A percentile compares a stretch with the other conserved stretches of the same genome.
Evolutionary conservation across 768 basidiomycete genomes (phyloP).

Genomic region (Lepiota venenata): DNA sequence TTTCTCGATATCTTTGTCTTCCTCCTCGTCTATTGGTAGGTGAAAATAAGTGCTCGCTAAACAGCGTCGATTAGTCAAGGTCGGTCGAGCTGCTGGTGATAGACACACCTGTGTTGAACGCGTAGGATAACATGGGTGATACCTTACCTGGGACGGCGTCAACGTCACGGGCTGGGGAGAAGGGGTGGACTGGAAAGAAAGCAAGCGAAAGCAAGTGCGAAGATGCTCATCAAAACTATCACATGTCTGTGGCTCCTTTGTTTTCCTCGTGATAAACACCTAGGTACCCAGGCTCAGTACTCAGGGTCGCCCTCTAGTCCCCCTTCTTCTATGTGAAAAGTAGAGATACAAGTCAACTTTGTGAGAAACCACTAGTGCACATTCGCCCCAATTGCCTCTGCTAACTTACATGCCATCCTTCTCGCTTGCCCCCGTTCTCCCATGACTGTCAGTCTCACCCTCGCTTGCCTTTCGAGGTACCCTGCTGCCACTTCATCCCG

Average conservation of each 20-base stretch:
- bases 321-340: not conserved
- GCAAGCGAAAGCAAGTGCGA: not conserved
- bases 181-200: not conserved
- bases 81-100: not conserved
- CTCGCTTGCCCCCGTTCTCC: conserved; percentile 82
- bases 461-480: conserved; percentile 29
- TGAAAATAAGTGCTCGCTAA: conserved; percentile 62
- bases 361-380: not conserved
- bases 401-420: conserved; percentile 52
- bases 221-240: conserved; percentile 6
- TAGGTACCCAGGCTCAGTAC: too few relatives aligned
- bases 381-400: conserved; percentile 33
- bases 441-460: conserved; percentile 80
- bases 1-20: conserved; percentile 42
- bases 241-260: conserved; percentile 1
- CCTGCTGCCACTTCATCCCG: conserved; percentile 11
- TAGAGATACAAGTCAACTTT: not conserved
- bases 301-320: not conserved
- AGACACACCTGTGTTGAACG: conserved; percentile 36
- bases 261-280: conserved; percentile 2
- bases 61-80: not conserved
- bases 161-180: not conserved
- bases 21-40: conserved; percentile 58
- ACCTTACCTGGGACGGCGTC: not conserved
- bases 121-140: conserved; percentile 42